Base-by-base conservation (phyloP, 2,329 filamentous ascomycete species). In the Alternaria infectoria region DNA sequence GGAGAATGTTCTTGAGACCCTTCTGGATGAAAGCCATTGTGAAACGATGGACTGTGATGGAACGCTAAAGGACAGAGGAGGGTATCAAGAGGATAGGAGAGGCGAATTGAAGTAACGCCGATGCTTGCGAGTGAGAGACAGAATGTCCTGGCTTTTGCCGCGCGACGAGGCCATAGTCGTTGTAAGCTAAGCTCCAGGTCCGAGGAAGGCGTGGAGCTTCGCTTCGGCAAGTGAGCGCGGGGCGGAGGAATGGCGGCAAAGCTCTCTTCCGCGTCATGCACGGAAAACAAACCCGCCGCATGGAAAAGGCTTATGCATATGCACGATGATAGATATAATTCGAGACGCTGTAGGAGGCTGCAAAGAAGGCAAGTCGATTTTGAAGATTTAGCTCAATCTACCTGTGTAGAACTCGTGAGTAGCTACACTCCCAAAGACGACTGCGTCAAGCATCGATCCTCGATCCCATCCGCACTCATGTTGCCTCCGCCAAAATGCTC, bases 1-100 rank as follows among this genome's bases (percentile, higher is more conserved):
- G 82, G 64, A 97, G 89, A 71, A 97, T 89, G 75, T 90, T 87
- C 70, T 89, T 88, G 67, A 95, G 84, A 75, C 93, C 93, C 76
- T 87, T 88, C 62, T 82, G 82, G 11, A 84, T 67, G 74, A 83
- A 81, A 66, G 81, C 76, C 82, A 84, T 84, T 69, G 54, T 68
- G 49, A 40, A 25, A 59, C 11, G n/a, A 59, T 44, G 32, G 17
- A n/a, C 54, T 47, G 32, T 30, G 51, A 56, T 65, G 59, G 54
- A 65, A 67, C 64, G 68, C 66, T 71, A 61, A 68, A 30, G 51
- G 54, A 49, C 45, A 45, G 36, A 47, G 36, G 44, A 32, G 61
- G 54, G 58, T 50, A 49, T 68, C 46, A 65, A 43, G 55, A 45
- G 15, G 45, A 44, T 26, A 36, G 7, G 19, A 56, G 26, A 62